Evolutionary conservation across 2,329 filamentous ascomycete genomes (phyloP).

Genomic region (Pseudonectria foliicola): DNA sequence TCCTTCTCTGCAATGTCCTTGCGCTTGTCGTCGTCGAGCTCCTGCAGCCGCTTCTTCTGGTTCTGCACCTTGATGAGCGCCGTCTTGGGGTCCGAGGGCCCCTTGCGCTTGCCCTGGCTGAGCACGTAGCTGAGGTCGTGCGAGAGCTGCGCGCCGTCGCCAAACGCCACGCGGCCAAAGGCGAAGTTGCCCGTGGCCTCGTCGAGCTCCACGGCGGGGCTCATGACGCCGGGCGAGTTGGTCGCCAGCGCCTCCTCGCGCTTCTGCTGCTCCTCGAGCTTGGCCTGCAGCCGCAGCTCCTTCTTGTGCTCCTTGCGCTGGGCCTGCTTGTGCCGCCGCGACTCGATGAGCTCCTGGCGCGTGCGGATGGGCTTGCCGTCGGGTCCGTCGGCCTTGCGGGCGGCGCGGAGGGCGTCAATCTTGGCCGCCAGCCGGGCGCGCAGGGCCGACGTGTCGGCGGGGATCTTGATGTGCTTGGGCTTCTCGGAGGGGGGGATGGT

Average conservation of each 20-base stretch:
- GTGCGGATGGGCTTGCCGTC: constrained; percentile 73
- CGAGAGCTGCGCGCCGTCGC: constrained; percentile 74
- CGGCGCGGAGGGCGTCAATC: constrained; percentile 77
- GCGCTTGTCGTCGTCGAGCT: constrained; percentile 71
- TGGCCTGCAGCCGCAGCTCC: constrained; percentile 68
- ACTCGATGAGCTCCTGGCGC: constrained; percentile 86
- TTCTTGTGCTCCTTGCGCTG: constrained; percentile 85
- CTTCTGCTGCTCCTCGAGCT: constrained; percentile 67
- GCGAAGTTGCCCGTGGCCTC: constrained; percentile 63
- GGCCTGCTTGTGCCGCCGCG: constrained; percentile 78
- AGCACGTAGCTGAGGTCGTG: constrained; percentile 59
- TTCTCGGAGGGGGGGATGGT: constrained; percentile 53
- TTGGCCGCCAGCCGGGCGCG: constrained; percentile 72
- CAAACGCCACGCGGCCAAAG: constrained; percentile 87
- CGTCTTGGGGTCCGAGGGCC: constrained; percentile 76
- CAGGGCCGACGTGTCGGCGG: constrained; percentile 66
- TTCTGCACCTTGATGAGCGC: constrained; percentile 81
- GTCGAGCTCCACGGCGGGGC: constrained; percentile 45
- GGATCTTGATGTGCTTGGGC: constrained; percentile 59
- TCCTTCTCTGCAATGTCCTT: constrained; percentile 90
- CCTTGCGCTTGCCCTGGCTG: constrained; percentile 58
- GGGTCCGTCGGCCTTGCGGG: constrained; percentile 77
- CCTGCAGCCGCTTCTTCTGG: constrained; percentile 72
- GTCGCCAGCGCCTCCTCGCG: constrained; percentile 57
- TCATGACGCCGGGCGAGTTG: constrained; percentile 54